phyloP scores from a whole-genome alignment of 2,329 filamentous ascomycete species.

The Colletotrichum filicis region DNA sequence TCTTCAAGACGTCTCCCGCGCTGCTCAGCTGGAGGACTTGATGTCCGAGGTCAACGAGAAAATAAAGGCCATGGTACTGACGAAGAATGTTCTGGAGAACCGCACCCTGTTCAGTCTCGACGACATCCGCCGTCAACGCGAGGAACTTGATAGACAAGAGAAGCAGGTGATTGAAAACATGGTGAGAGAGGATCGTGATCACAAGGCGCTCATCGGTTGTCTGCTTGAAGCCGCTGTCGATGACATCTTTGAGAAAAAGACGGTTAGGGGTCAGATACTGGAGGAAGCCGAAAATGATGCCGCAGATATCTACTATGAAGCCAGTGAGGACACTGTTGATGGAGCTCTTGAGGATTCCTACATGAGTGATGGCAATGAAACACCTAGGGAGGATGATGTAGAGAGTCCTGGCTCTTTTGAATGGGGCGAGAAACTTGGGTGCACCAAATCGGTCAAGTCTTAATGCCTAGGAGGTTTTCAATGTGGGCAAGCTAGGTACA shows the following conservation, averaged over 20 bases:
- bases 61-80: slow-evolving; percentile 45
- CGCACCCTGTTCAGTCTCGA: slow-evolving; percentile 40
- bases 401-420: background rate
- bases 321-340: background rate
- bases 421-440: background rate
- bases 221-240: slow-evolving; percentile 43
- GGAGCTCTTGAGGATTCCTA: background rate
- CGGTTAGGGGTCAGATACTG: background rate
- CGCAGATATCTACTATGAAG: background rate
- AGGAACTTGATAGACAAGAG: slow-evolving; percentile 49
- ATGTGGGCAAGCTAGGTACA: background rate
- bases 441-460: background rate
- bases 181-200: slow-evolving; percentile 42
- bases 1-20: slow-evolving; percentile 43
- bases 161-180: slow-evolving; percentile 41
- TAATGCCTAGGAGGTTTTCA: background rate
- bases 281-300: background rate
- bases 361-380: background rate
- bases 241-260: background rate
- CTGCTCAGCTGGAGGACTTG: slow-evolving; percentile 43
- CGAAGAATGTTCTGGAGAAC: slow-evolving; percentile 47
- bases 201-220: slow-evolving; percentile 42
- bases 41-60: slow-evolving; percentile 41
- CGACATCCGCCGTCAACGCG: slow-evolving; percentile 45
- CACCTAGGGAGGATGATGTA: background rate